phyloP scores from a whole-genome alignment of 305 asterid genomes.

The Solanum hybrid region DNA sequence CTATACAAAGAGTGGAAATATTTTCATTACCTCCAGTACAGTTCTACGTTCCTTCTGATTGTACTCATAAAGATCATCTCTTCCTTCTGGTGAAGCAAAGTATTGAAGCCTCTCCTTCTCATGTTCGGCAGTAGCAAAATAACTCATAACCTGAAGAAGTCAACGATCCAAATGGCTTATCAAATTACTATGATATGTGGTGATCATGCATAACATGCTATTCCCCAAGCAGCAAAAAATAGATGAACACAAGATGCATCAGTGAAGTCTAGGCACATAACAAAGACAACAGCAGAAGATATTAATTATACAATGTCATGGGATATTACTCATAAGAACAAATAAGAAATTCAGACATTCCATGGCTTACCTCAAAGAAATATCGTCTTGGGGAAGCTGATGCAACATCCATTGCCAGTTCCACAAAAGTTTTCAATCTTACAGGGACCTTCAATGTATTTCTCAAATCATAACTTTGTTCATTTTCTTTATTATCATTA shows the following conservation, averaged over 20 bases:
- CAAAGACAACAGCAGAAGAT: background rate
- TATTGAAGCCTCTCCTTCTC: conserved; percentile 87
- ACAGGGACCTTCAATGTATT: conserved; percentile 35
- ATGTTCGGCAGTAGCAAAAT: conserved; percentile 77
- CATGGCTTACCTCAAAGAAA: conserved; percentile 72
- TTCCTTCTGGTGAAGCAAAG: conserved; percentile 89
- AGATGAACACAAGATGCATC: background rate
- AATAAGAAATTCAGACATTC: background rate
- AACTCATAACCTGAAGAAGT: conserved; percentile 68
- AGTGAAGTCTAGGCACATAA: background rate
- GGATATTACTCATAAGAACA: background rate
- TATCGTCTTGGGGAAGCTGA: conserved; percentile 89
- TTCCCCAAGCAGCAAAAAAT: background rate
- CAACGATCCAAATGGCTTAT: background rate
- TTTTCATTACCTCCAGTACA: conserved; percentile 65
- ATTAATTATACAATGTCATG: background rate
- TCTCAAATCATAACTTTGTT: conserved; percentile 12
- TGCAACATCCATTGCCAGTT: conserved; percentile 77
- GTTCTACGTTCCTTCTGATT: conserved; percentile 90
- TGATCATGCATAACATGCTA: background rate
- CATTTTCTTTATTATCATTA: conserved; percentile 24
- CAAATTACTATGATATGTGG: background rate
- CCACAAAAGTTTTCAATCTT: conserved; percentile 66
- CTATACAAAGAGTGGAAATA: conserved; percentile 3
- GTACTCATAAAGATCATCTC: conserved; percentile 88